Conservation (phyloP, 2,329 filamentous ascomycete species). For the Akanthomyces uredinophilus region DNA sequence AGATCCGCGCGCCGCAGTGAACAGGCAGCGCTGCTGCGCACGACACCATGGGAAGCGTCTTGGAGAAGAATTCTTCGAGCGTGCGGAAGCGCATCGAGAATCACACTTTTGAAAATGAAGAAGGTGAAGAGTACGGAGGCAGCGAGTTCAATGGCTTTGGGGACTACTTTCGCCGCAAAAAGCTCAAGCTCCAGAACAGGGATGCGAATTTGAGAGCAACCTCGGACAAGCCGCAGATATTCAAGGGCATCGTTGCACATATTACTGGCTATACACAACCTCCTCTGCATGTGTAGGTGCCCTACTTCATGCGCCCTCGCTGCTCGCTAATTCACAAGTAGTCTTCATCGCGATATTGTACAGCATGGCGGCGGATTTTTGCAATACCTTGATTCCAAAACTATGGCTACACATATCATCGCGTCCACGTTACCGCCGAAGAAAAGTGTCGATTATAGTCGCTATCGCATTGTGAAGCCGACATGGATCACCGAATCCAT, state of each 20-base stretch:
- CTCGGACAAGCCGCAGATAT: constrained; percentile 72
- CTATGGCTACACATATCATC: constrained; percentile 91
- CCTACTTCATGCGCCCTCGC: too few species aligned
- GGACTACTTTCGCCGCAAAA: constrained; percentile 93
- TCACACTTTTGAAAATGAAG: constrained; percentile 73
- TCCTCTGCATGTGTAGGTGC: constrained; percentile 66
- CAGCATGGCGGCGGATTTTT: constrained; percentile 91
- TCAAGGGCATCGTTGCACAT: constrained; percentile 84
- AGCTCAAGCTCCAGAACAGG: constrained; percentile 93
- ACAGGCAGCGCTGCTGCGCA: not conserved
- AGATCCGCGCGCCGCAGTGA: not conserved
- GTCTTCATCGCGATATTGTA: constrained; percentile 79
- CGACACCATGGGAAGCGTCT: constrained; percentile 50
- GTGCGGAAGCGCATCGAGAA: constrained; percentile 57
- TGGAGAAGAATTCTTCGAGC: constrained; percentile 59
- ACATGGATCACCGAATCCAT: constrained; percentile 93
- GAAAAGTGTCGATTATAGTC: constrained; percentile 81
- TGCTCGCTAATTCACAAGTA: constrained; percentile 18
- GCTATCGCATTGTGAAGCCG: constrained; percentile 89
- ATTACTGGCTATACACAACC: constrained; percentile 97
- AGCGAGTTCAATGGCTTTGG: constrained; percentile 84
- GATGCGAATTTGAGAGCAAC: constrained; percentile 74
- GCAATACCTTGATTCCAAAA: constrained; percentile 93
- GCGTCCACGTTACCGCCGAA: constrained; percentile 86
- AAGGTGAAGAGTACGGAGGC: constrained; percentile 83